These are phyloP conservation scores for Verticillium longisporum DNA, from an alignment of 2,329 filamentous ascomycete species.

Conservation along the genomic window DNA sequence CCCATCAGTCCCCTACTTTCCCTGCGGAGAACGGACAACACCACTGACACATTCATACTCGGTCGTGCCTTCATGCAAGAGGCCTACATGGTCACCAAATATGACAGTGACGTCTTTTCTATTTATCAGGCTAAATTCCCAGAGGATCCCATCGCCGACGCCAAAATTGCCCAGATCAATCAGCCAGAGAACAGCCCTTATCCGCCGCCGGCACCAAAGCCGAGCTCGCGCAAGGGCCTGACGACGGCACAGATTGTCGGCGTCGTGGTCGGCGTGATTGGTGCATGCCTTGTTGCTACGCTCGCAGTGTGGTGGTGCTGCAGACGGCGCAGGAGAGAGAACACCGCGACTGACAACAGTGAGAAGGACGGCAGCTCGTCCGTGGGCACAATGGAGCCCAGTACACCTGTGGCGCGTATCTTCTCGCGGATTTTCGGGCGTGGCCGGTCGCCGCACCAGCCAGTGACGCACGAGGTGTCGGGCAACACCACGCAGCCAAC, in stretches of 20 bases:
- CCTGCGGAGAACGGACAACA: conserved; percentile 46
- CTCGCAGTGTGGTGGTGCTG: conserved; percentile 22
- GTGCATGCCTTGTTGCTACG: conserved; percentile 22
- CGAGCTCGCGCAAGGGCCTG: conserved; percentile 19
- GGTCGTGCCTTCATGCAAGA: conserved; percentile 67
- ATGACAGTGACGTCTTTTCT: conserved; percentile 45
- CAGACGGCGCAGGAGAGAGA: conserved; percentile 22
- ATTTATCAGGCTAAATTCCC: conserved; percentile 50
- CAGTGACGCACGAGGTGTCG: conserved; percentile 16
- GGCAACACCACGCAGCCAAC: conserved; percentile 24
- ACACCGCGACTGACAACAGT: conserved; percentile 12
- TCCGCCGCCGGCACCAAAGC: conserved; percentile 25
- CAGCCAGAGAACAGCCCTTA: conserved; percentile 39
- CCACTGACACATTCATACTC: conserved; percentile 45
- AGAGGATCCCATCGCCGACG: conserved; percentile 28
- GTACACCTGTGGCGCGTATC: conserved; percentile 29
- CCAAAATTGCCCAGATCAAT: conserved; percentile 33
- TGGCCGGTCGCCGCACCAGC: conserved; percentile 16
- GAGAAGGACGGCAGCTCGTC: conserved; percentile 31
- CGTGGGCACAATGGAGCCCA: conserved; percentile 23
- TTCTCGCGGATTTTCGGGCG: conserved; percentile 34
- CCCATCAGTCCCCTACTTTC: conserved; percentile 54
- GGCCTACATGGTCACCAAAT: conserved; percentile 52
- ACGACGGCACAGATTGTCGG: conserved; percentile 35
- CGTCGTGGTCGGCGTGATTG: conserved; percentile 34